Conservation (phyloP, 192 early-diverging fungal genomes). For the Coemansia interrupta region DNA sequence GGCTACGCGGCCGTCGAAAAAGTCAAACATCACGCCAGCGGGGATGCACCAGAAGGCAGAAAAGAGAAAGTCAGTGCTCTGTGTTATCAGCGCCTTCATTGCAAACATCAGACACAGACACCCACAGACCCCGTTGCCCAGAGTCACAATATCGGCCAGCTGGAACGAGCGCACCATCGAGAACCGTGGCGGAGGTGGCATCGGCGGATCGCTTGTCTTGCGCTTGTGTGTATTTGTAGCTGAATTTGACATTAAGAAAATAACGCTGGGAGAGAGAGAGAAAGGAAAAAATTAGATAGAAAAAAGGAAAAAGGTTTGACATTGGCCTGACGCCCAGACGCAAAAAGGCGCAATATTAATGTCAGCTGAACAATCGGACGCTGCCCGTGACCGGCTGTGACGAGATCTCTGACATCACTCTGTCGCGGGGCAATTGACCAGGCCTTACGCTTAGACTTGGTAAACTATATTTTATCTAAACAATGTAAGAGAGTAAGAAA, state of each 20-base stretch:
- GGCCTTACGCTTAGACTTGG: too few species aligned
- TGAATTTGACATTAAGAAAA: slow-evolving; percentile 2
- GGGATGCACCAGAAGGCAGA: slow-evolving; percentile 67
- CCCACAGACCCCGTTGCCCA: slow-evolving; percentile 81
- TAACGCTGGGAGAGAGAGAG: too few species aligned
- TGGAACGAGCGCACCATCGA: slow-evolving; percentile 64
- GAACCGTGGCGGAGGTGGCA: slow-evolving; percentile 45
- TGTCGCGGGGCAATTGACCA: too few species aligned
- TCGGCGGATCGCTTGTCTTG: slow-evolving; percentile 39
- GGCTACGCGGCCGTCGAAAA: slow-evolving; percentile 76
- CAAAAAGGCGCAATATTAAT: neutral
- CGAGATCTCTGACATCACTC: too few species aligned
- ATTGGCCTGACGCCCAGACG: neutral
- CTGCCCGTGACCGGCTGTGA: too few species aligned
- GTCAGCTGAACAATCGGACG: neutral
- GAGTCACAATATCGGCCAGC: slow-evolving; percentile 81
- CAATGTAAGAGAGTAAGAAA: too few species aligned
- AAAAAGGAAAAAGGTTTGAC: neutral
- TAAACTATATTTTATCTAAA: too few species aligned
- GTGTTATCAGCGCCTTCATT: slow-evolving; percentile 66
- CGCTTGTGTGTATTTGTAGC: slow-evolving; percentile 19
- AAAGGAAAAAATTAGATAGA: neutral
- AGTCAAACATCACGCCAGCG: slow-evolving; percentile 66
- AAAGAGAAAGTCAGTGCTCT: slow-evolving; percentile 60
- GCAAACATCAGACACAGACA: slow-evolving; percentile 67